These are phyloP conservation scores for Solanum infundibuliforme DNA, from an alignment of 257 asterid genomes.

Conservation along the genomic window DNA sequence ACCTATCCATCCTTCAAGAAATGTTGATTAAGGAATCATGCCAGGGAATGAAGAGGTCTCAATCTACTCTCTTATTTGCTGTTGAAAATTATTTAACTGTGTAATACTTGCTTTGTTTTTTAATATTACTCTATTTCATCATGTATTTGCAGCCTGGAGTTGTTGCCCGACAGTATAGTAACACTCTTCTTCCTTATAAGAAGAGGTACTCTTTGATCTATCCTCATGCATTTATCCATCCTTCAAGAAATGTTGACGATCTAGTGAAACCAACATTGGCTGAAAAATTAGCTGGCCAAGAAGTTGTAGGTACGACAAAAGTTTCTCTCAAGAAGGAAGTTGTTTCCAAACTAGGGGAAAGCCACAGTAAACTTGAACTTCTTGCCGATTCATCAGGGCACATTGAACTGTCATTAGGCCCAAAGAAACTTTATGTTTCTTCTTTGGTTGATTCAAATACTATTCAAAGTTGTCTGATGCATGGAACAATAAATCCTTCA, in stretches of 20 bases:
- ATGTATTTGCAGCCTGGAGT: constrained; percentile 33
- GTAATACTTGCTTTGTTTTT: not conserved
- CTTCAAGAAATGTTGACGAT: not conserved
- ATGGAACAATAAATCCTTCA: constrained; percentile 33
- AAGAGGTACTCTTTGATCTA: constrained; percentile 31
- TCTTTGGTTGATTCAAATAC: constrained; percentile 9
- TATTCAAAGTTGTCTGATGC: not conserved
- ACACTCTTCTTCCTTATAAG: constrained; percentile 55
- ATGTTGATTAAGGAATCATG: not conserved
- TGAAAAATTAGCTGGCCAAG: no score
- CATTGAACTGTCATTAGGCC: no score
- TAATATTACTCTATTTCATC: not conserved
- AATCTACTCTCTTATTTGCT: not conserved
- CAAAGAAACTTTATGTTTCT: constrained; percentile 16
- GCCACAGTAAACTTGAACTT: no score
- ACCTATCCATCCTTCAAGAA: constrained; percentile 23
- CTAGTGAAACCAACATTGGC: not conserved
- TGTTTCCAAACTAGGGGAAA: no score
- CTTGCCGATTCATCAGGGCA: no score
- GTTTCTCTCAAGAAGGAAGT: no score
- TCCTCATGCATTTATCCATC: constrained; percentile 27
- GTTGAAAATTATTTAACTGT: not conserved
- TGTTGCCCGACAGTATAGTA: constrained; percentile 19
- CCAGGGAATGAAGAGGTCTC: not conserved
- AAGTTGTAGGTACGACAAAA: no score